Conservation (phyloP, 106 monocot genomes). For the Dioscorea zingiberensis region DNA sequence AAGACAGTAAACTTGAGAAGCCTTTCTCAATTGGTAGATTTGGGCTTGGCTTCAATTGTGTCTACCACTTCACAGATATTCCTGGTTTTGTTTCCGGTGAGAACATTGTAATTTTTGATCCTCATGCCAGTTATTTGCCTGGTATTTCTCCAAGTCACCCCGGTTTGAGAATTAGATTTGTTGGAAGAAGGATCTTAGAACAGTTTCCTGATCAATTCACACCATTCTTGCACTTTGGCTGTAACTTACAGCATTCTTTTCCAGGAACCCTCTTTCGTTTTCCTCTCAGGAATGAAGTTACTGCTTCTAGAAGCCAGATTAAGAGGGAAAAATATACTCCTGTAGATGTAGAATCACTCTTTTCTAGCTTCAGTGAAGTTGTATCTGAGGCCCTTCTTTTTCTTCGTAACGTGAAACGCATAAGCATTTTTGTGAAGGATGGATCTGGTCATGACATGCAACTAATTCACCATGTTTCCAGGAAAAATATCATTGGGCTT, state of each 20-base stretch:
- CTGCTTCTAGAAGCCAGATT: conserved; percentile 93
- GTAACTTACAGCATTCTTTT: conserved; percentile 78
- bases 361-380: conserved; percentile 74
- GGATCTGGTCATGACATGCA: conserved; percentile 58
- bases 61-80: conserved; percentile 98
- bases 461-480: conserved; percentile 71
- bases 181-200: conserved; percentile 74
- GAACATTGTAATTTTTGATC: conserved; percentile 98
- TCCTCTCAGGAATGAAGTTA: conserved; percentile 72
- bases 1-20: conserved; percentile 96
- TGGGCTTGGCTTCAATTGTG: conserved; percentile 98
- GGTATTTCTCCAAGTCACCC: conserved; percentile 97
- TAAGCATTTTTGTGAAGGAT: conserved; percentile 75
- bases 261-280: conserved; percentile 96
- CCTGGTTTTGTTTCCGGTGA: conserved; percentile 97
- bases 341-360: conserved; percentile 79
- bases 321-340: conserved; percentile 93
- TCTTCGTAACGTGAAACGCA: conserved; percentile 66
- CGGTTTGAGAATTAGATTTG: conserved; percentile 86
- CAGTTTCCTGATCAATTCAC: conserved; percentile 99
- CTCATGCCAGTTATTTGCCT: conserved; percentile 89
- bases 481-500: conserved; percentile 29
- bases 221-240: conserved; percentile 96
- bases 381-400: conserved; percentile 79
- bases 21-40: conserved; percentile 95